These are phyloP conservation scores for Bertia moriformis DNA, from an alignment of 2,329 filamentous ascomycete species.

Conservation along the genomic window DNA sequence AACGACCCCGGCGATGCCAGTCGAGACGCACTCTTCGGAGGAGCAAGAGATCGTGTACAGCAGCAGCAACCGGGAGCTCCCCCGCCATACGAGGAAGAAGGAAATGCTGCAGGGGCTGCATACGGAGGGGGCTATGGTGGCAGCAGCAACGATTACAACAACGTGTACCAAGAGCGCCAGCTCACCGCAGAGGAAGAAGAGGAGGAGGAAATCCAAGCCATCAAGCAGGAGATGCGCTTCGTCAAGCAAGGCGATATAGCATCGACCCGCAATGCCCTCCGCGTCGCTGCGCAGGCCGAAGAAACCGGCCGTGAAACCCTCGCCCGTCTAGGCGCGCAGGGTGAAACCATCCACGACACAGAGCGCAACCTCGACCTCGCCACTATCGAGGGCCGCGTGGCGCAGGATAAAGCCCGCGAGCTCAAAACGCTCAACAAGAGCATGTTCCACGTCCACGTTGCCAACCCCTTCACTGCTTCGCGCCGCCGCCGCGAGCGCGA, in stretches of 20 bases:
- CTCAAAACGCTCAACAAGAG: conserved; percentile 49
- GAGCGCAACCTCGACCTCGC: conserved; percentile 49
- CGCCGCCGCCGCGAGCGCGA: conserved; percentile 32
- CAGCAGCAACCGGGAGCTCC: conserved; percentile 19
- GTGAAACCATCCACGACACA: conserved; percentile 42
- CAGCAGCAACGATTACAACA: conserved; percentile 15
- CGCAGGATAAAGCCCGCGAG: conserved; percentile 47
- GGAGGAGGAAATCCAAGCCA: conserved; percentile 45
- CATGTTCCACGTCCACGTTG: conserved; percentile 49
- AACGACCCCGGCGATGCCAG: conserved; percentile 36
- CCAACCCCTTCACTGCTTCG: conserved; percentile 38
- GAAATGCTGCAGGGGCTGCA: neutral
- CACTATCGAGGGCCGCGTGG: conserved; percentile 35
- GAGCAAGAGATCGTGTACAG: conserved; percentile 31
- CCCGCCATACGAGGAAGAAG: conserved; percentile 14
- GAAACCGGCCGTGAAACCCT: conserved; percentile 44
- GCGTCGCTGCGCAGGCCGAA: conserved; percentile 45
- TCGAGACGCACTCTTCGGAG: conserved; percentile 42
- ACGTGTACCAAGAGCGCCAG: conserved; percentile 35
- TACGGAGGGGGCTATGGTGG: conserved; percentile 13
- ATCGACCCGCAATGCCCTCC: conserved; percentile 45
- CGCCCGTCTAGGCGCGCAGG: conserved; percentile 40
- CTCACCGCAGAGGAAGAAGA: conserved; percentile 53
- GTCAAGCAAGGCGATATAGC: conserved; percentile 51
- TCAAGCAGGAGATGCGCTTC: conserved; percentile 49